Evolutionary conservation across 306 rosid genomes (phyloP).

Genomic region (Vicia sativa): DNA sequence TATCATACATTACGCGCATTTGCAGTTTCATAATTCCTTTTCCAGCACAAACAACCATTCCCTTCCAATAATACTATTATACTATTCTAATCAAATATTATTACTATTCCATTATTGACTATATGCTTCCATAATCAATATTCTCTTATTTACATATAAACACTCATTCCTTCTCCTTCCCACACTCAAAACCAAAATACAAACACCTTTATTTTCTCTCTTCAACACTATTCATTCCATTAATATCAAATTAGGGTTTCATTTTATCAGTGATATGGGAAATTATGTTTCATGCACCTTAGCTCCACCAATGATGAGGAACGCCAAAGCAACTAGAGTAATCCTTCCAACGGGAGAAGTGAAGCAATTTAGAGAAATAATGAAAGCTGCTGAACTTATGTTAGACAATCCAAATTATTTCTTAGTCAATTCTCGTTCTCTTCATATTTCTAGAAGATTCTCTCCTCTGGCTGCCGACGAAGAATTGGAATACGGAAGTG

Average conservation of each 20-base stretch:
- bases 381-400: constrained; percentile 93
- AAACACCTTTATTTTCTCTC: background rate
- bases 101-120: constrained; percentile 8
- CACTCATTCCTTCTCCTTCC: background rate
- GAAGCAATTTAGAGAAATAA: constrained; percentile 53
- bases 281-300: constrained; percentile 78
- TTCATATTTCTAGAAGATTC: constrained; percentile 73
- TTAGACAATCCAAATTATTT: constrained; percentile 67
- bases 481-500: constrained; percentile 71
- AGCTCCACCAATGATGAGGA: constrained; percentile 64
- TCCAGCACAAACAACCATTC: no score
- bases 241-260: background rate
- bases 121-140: background rate
- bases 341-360: constrained; percentile 76
- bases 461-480: constrained; percentile 78
- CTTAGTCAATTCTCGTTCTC: constrained; percentile 58
- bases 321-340: constrained; percentile 61
- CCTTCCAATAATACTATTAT: no score
- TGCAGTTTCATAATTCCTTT: background rate
- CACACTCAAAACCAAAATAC: background rate
- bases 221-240: background rate
- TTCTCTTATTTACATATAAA: background rate
- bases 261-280: constrained; percentile 54
- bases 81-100: background rate
- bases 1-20: constrained; percentile 35